Evolutionary conservation across 768 basidiomycete species (phyloP).

Genomic region (Boletus coccyginus): DNA sequence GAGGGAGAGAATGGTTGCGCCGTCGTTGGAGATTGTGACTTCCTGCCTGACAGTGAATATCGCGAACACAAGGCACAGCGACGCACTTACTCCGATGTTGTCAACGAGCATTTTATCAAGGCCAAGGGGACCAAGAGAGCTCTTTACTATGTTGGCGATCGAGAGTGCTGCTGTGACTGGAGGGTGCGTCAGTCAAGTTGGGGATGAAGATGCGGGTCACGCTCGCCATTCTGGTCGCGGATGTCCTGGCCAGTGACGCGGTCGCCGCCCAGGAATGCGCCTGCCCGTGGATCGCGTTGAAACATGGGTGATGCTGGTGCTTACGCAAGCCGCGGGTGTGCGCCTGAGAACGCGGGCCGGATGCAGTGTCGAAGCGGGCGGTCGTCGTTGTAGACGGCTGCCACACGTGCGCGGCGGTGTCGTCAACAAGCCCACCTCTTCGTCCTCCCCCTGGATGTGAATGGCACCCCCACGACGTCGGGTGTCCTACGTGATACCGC

Average conservation of each 20-base stretch:
- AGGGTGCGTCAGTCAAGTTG: not conserved
- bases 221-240: constrained; percentile 90
- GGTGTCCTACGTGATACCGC: constrained; percentile 86
- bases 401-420: not conserved
- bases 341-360: constrained; percentile 1
- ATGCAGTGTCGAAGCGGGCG: constrained; percentile 5
- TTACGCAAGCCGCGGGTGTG: constrained; percentile 20
- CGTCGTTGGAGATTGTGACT: constrained; percentile 99
- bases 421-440: not conserved
- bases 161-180: constrained; percentile 92
- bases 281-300: constrained; percentile 88
- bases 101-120: constrained; percentile 98
- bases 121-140: constrained; percentile 91
- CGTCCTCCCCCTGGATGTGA: constrained; percentile 19
- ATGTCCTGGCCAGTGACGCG: constrained; percentile 94
- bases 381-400: constrained; percentile 5
- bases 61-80: not conserved
- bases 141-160: constrained; percentile 97
- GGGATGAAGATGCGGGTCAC: not conserved
- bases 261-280: constrained; percentile 92
- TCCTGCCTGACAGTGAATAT: constrained; percentile 53
- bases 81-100: constrained; percentile 80
- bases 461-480: constrained; percentile 56
- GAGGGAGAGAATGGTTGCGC: constrained; percentile 95
- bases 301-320: constrained; percentile 50